Percentiles rank a stretch among this genome's conserved stretches.
phyloP scores from a whole-genome alignment of 495 filamentous ascomycete species.

The Penicillium cinerascens region DNA sequence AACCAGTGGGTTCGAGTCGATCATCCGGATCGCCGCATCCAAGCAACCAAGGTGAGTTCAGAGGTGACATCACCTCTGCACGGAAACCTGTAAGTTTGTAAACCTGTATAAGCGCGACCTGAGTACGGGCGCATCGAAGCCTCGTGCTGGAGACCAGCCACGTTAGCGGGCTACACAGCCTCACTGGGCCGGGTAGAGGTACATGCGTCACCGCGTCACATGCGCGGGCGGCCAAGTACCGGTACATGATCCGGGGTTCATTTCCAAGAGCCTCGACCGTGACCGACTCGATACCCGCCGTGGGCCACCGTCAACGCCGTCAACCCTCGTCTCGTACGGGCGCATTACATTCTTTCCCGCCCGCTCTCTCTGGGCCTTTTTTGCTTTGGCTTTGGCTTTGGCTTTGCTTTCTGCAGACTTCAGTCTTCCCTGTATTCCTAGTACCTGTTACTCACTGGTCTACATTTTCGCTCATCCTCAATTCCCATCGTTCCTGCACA shows the following conservation, averaged over 20 bases:
- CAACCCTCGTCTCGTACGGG: neutral
- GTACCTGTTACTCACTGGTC: neutral
- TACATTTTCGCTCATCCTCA: neutral
- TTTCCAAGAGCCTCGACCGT: conserved; percentile 29
- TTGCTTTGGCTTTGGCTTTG: conserved; percentile 1
- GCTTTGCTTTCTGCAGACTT: neutral
- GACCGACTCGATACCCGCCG: neutral
- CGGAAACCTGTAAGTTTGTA: neutral
- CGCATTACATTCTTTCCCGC: conserved; percentile 5
- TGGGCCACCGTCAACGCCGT: neutral
- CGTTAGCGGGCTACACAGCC: conserved; percentile 37
- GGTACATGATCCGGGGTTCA: conserved; percentile 13
- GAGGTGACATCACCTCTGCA: neutral
- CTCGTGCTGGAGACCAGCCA: conserved; percentile 28
- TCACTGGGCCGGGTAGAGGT: conserved; percentile 20
- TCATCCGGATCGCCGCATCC: neutral
- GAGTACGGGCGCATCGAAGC: no score
- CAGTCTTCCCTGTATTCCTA: neutral
- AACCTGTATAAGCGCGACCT: neutral
- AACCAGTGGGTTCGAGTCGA: conserved; percentile 4
- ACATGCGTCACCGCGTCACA: neutral
- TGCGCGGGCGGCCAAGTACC: conserved; percentile 5
- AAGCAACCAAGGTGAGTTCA: neutral
- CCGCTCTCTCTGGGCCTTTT: conserved; percentile 6
- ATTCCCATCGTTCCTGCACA: conserved; percentile 12